These are phyloP conservation scores for Colletotrichum godetiae DNA, from an alignment of 2,329 filamentous ascomycete genomes.

Conservation along the genomic window DNA sequence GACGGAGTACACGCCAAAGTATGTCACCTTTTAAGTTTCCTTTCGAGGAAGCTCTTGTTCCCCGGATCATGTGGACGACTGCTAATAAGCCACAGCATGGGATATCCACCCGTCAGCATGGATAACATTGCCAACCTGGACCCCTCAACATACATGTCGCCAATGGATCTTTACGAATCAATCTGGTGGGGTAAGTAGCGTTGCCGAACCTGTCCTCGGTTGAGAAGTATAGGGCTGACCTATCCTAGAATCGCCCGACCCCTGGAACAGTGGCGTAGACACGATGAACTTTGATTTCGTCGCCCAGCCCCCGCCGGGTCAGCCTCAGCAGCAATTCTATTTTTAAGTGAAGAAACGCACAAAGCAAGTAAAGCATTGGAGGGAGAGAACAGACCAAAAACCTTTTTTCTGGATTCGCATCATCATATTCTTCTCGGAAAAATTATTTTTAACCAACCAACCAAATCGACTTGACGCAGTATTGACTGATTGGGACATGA, in stretches of 20 bases:
- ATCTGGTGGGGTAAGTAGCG: constrained; percentile 72
- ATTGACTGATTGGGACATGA: constrained; percentile 4
- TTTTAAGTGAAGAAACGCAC: constrained; percentile 49
- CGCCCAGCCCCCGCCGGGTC: constrained; percentile 68
- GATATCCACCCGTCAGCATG: constrained; percentile 52
- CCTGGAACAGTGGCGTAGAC: constrained; percentile 67
- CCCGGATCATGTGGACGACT: too few species aligned
- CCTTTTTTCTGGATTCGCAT: too few species aligned
- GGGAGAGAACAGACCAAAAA: not conserved
- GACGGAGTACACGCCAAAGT: constrained; percentile 35
- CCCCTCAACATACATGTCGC: constrained; percentile 70
- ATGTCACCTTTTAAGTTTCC: not conserved
- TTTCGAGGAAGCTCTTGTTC: not conserved
- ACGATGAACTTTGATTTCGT: constrained; percentile 71
- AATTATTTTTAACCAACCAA: not conserved
- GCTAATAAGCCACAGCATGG: constrained; percentile 42
- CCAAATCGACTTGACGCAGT: not conserved
- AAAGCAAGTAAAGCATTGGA: not conserved
- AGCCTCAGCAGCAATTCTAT: constrained; percentile 67
- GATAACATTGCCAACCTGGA: constrained; percentile 62
- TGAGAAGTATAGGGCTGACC: constrained; percentile 11
- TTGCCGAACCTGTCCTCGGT: constrained; percentile 30
- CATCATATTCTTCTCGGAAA: not conserved
- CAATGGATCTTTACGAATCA: constrained; percentile 75
- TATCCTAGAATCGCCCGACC: constrained; percentile 66